Percentiles rank a stretch among this genome's conserved stretches.
Conservation (phyloP, 2,329 filamentous ascomycete genomes). For the Mariannaea sp. region DNA sequence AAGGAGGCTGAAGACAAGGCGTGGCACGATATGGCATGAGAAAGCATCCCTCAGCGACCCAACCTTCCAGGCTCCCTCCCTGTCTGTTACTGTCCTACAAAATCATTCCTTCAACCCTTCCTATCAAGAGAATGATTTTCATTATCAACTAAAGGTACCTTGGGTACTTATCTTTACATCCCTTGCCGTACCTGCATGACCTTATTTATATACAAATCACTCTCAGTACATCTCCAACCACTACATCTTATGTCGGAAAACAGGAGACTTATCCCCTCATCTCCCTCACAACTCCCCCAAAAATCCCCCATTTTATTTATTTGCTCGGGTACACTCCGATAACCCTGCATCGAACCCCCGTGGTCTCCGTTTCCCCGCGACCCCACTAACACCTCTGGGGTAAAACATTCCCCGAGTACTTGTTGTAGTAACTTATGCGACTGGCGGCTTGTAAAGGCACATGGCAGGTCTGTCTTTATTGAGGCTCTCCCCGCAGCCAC, state of each 20-base stretch:
- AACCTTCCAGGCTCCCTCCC: too few relatives aligned
- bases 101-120: too few relatives aligned
- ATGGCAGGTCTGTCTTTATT: background rate
- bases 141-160: too few relatives aligned
- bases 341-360: constrained; percentile 5
- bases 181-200: too few relatives aligned
- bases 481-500: background rate
- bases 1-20: too few relatives aligned
- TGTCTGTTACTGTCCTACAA: too few relatives aligned
- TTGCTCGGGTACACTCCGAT: constrained; percentile 22
- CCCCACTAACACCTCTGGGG: constrained; percentile 1
- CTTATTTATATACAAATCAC: too few relatives aligned
- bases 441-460: background rate
- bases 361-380: constrained; percentile 26
- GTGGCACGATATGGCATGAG: too few relatives aligned
- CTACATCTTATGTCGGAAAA: background rate
- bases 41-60: too few relatives aligned
- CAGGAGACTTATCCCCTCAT: constrained; percentile 3
- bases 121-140: too few relatives aligned
- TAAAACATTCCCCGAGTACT: background rate
- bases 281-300: background rate
- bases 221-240: too few relatives aligned
- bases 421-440: background rate
- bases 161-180: too few relatives aligned
- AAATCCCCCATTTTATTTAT: constrained; percentile 15